Base-by-base conservation (phyloP, 2,329 filamentous ascomycete genomes). In the Rhexocercosporidium sp. region DNA sequence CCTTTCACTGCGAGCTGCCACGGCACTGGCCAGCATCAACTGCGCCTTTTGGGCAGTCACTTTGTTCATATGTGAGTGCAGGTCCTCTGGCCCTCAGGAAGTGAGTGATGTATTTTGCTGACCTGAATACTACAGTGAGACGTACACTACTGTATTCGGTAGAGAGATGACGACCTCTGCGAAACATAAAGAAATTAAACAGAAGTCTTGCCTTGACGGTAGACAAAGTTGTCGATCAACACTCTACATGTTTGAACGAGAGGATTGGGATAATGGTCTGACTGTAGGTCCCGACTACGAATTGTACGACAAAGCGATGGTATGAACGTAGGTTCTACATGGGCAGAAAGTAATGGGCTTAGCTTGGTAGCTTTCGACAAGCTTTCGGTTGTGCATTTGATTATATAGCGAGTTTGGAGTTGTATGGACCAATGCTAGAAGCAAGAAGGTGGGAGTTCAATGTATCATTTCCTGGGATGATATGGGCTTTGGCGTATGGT, bases 41-140 rank as follows among this genome's bases (percentile, higher is more conserved):
- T 59, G 41, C 12, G 20, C 60, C 4, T 47, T 65, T 8, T 65
- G 56, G 44, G 54, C 54, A 16, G 34, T 57, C 14, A 65, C 62
- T 44, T 34, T 65, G 44, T 65, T 65, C 54, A 60, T 65, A 27
- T 20, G 62, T 65, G 53, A 39, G 62, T 49, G 37, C 14, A 8
- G 3, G 6, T 9, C 80, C 25, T n/a, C 27, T 20, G 16, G 5
- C 9, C 8, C 22, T 16, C 12, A 16, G 9, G 20, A n/a, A n/a
- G n/a, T n/a, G n/a, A n/a, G n/a, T n/a, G n/a, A n/a, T n/a, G n/a
- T n/a, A n/a, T n/a, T n/a, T n/a, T n/a, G n/a, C 51, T 56, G 34
- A 47, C 51, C 2, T 16, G 18, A 5, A 16, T 29, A 9, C 25
- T 0, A 25, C 22, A 65, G 62, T 65, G 27, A 59, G 62, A 53